Conservation (phyloP, 306 rosid genomes). For the Vigna nakashimae region DNA sequence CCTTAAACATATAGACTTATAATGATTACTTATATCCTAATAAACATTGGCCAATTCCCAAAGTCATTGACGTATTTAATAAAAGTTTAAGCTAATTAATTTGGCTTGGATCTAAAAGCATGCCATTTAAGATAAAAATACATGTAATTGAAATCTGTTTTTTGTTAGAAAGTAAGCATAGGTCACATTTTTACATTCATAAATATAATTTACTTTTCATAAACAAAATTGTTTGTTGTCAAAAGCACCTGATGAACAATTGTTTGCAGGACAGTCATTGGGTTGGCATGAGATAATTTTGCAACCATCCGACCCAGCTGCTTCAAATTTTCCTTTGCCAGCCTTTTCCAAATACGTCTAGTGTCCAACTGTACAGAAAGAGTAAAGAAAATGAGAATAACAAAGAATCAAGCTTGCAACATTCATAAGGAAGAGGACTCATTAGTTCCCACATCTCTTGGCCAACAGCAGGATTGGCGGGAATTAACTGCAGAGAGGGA, state of each 20-base stretch:
- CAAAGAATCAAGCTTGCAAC: conserved; percentile 35
- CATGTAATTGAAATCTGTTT: no score
- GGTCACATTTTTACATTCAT: no score
- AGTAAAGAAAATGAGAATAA: conserved; percentile 25
- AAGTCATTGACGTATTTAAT: no score
- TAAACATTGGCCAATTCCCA: no score
- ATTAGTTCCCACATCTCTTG: conserved; percentile 98
- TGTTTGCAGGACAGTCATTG: conserved; percentile 95
- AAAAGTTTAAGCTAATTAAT: no score
- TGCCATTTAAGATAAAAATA: no score
- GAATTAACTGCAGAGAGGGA: conserved; percentile 92
- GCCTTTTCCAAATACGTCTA: conserved; percentile 88
- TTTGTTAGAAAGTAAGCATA: no score
- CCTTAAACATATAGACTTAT: no score
- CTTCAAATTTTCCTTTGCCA: conserved; percentile 98
- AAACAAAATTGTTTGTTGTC: no score
- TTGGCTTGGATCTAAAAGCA: no score
- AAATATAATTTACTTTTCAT: no score
- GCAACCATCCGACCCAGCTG: conserved; percentile 99
- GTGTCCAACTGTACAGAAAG: conserved; percentile 80
- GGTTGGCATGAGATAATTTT: conserved; percentile 97
- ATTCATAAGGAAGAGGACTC: conserved; percentile 92
- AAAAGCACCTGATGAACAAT: conserved; percentile 85
- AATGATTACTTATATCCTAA: no score
- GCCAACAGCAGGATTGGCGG: conserved; percentile 99